Evolutionary conservation across 2,329 filamentous ascomycete species (phyloP).

Genomic region (Phialemoniopsis sp.): DNA sequence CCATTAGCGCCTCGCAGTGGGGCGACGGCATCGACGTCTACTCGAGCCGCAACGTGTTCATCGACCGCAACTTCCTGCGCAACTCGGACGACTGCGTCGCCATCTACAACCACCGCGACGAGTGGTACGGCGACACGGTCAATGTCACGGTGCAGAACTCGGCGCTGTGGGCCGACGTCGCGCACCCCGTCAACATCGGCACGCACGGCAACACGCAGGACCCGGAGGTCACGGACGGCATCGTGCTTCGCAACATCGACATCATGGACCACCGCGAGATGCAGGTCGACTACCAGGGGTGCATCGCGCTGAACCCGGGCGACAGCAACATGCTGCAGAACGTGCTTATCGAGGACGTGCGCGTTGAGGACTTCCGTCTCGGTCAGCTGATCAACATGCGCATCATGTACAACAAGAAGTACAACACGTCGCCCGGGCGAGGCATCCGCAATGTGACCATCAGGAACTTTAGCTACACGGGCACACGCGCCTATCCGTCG

Average conservation of each 20-base stretch:
- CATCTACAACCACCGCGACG: constrained; percentile 23
- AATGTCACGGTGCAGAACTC: constrained; percentile 26
- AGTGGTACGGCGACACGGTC: constrained; percentile 23
- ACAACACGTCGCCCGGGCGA: constrained; percentile 27
- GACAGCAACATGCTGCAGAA: constrained; percentile 25
- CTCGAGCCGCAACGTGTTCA: constrained; percentile 14
- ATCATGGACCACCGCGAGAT: constrained; percentile 28
- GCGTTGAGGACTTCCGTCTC: constrained; percentile 21
- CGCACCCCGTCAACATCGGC: too few relatives aligned
- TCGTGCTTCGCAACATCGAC: constrained; percentile 26
- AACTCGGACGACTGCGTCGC: constrained; percentile 30
- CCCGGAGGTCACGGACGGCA: constrained; percentile 22
- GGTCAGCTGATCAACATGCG: constrained; percentile 27
- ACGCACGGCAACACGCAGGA: constrained; percentile 26
- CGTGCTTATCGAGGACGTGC: constrained; percentile 19
- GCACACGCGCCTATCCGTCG: too few relatives aligned
- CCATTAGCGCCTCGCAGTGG: constrained; percentile 12
- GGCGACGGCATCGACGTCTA: constrained; percentile 21
- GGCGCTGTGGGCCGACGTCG: constrained; percentile 20
- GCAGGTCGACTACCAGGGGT: constrained; percentile 28
- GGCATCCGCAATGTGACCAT: too few relatives aligned
- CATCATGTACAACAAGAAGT: constrained; percentile 26
- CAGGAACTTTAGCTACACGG: too few relatives aligned
- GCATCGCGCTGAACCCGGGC: constrained; percentile 24
- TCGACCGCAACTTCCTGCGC: constrained; percentile 26